Evolutionary conservation across 2,329 filamentous ascomycete species (phyloP), one percentile per base, ranked within the genome.

Genomic region (Spiromastix sp.): DNA sequence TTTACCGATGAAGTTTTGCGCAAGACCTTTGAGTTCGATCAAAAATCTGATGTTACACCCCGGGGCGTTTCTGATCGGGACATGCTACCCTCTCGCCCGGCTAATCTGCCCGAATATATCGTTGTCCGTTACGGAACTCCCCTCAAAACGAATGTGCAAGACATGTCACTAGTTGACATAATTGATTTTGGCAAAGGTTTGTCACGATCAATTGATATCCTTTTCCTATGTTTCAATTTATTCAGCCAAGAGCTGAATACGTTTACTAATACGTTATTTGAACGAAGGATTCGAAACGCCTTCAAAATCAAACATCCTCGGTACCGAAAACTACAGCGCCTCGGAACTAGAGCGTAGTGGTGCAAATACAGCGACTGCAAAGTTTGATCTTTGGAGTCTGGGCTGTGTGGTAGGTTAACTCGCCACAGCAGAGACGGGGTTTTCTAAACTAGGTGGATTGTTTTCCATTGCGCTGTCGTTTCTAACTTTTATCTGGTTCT

Each of bases 151-250:
- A 11, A 42, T 31, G 11, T 2, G 8, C 11, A 19, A 12, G 31
- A 40, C 32, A 37, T 42, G 35, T 36, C 37, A 2, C 16, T 12
- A 10, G 31, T 40, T 12, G 34, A 42, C 2, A 30, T 42, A 12
- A 24, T 42, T 17, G 41, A 42, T 24, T 42, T 40, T 36, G 41
- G 41, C 8, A 30, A 40, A 34, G 41, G 34, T 39, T 33, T 19
- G 9, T 25, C 26, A 12, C 7, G 12, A 8, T 13, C 8, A 29
- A 29, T 9, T 27, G 30, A 30, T 13, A 10, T 26, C 16, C 22
- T 34, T 27, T n/a, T 11, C 32, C 5, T 27, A 27, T 12, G 22
- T 19, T 34, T 34, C 20, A 34, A 11, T 13, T 26, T 15, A 8
- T 19, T n/a, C 21, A 17, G 9, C 17, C 6, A 9, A 19, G 15